A percentile compares a stretch with the other conserved stretches of the same genome.
phyloP scores from a whole-genome alignment of 2,329 filamentous ascomycete species.

The Aspergillus thermomutatus region DNA sequence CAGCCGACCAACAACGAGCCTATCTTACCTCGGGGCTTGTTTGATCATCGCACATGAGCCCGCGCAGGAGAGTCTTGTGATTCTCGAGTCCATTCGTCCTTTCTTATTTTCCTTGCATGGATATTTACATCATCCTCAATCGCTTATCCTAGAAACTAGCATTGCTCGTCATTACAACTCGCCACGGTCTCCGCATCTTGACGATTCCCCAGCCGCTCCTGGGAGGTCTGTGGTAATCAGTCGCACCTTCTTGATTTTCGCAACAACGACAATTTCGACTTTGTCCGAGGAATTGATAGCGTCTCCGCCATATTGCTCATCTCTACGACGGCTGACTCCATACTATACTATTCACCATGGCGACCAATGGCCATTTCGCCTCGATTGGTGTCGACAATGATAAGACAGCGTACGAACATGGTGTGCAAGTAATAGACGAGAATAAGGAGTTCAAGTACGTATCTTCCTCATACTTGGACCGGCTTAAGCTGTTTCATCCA shows the following conservation, averaged over 20 bases:
- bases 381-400: constrained; percentile 38
- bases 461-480: not conserved
- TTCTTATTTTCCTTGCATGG: not conserved
- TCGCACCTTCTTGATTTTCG: not conserved
- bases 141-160: not conserved
- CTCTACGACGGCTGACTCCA: not conserved
- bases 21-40: constrained; percentile 10
- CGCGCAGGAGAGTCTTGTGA: constrained; percentile 9
- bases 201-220: constrained; percentile 10
- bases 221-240: not conserved
- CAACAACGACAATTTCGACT: not conserved
- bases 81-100: constrained; percentile 1
- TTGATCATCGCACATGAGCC: constrained; percentile 1
- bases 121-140: constrained; percentile 10
- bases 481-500: not conserved
- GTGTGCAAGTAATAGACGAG: constrained; percentile 94
- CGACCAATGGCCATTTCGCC: constrained; percentile 46
- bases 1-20: constrained; percentile 8
- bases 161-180: constrained; percentile 3
- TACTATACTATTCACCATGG: constrained; percentile 29
- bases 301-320: not conserved
- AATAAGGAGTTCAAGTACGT: constrained; percentile 94
- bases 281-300: not conserved
- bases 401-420: constrained; percentile 68
- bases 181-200: constrained; percentile 11